Evolutionary conservation across 495 filamentous ascomycete genomes (phyloP).

Genomic region (Saxophila tyrrhenica): DNA sequence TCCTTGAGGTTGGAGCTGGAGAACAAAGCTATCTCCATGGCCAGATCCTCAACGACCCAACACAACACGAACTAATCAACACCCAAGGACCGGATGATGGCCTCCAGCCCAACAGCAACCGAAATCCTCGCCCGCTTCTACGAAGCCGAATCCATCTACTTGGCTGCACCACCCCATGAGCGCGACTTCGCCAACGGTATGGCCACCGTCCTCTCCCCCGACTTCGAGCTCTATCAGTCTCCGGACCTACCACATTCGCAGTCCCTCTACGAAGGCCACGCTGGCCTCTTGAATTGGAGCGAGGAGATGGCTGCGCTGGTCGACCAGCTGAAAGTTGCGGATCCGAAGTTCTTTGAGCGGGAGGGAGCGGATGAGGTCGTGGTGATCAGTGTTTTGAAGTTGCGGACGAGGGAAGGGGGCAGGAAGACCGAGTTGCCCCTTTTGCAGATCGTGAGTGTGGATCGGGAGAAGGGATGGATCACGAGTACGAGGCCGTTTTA

Average conservation of each 20-base stretch:
- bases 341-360: conserved; percentile 2
- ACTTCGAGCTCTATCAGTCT: background rate
- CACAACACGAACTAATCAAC: background rate
- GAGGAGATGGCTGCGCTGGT: conserved; percentile 1
- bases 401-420: background rate
- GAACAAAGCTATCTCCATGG: no score
- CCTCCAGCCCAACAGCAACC: background rate
- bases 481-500: conserved; percentile 2
- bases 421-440: background rate
- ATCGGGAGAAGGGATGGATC: background rate
- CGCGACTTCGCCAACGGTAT: conserved; percentile 4
- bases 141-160: conserved; percentile 2
- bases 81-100: background rate
- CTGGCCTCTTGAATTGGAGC: background rate
- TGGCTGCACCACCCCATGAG: background rate
- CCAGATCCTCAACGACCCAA: no score
- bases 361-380: background rate
- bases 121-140: conserved; percentile 6
- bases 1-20: background rate
- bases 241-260: conserved; percentile 1
- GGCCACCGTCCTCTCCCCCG: background rate
- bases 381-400: background rate
- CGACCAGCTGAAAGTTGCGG: background rate
- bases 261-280: background rate
- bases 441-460: background rate